Conservation (phyloP, 2,329 filamentous ascomycete genomes). For the Zopfia rhizophila region DNA sequence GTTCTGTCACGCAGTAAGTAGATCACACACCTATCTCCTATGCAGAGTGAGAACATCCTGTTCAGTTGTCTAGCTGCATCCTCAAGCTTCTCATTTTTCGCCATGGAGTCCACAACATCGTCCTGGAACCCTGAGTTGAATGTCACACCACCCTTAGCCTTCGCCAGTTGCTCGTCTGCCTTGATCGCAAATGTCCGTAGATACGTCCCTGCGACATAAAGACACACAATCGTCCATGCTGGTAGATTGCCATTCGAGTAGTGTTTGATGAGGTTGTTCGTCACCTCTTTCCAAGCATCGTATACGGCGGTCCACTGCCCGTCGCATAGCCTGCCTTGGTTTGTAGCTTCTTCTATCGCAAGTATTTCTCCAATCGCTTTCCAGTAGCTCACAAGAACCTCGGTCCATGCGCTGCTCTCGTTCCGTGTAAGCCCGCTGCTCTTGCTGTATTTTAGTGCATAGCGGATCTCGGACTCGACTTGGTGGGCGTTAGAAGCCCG, state of each 20-base stretch:
- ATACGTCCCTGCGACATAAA: slow-evolving; percentile 89
- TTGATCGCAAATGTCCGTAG: slow-evolving; percentile 89
- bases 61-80: slow-evolving; percentile 93
- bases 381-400: slow-evolving; percentile 87
- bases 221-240: slow-evolving; percentile 90
- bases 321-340: slow-evolving; percentile 53
- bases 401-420: slow-evolving; percentile 84
- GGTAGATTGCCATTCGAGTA: slow-evolving; percentile 81
- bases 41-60: slow-evolving; percentile 88
- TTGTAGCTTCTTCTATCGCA: slow-evolving; percentile 67
- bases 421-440: slow-evolving; percentile 68
- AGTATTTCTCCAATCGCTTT: slow-evolving; percentile 80
- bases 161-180: slow-evolving; percentile 77
- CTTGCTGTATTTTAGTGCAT: slow-evolving; percentile 73
- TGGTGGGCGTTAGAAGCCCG: slow-evolving; percentile 74
- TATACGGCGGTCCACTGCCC: slow-evolving; percentile 86
- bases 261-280: slow-evolving; percentile 79
- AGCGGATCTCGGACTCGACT: slow-evolving; percentile 75
- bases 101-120: slow-evolving; percentile 75
- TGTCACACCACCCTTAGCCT: slow-evolving; percentile 56
- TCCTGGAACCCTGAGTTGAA: slow-evolving; percentile 73
- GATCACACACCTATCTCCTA: slow-evolving; percentile 84
- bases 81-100: slow-evolving; percentile 84
- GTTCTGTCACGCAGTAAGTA: slow-evolving; percentile 27
- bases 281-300: slow-evolving; percentile 86